Evolutionary conservation across 148 eudicot genomes (phyloP), one percentile per base, ranked within the genome.

Genomic region (Limonium bicolor): DNA sequence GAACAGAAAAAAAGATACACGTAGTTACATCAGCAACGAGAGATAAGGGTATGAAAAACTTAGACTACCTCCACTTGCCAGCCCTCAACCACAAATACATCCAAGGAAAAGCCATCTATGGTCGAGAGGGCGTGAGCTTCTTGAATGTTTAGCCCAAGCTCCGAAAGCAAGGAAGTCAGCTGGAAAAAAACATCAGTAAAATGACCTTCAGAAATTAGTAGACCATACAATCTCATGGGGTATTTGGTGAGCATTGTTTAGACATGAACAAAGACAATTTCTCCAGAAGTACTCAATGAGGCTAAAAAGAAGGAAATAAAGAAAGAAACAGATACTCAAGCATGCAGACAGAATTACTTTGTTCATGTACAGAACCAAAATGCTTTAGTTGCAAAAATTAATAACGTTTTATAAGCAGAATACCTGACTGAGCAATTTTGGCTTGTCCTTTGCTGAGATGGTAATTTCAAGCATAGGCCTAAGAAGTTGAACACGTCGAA

Each of bases 121-220:
- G 96, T 82, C 45, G 94, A 86, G 61, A 82, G 82, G 27, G 96
- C 96, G 67, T 86, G 96, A 62, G 88, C 96, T 70, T 86, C 96
- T 73, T 78, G 81, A 48, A 86, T 86, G 62, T 86, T 78, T 64
- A 86, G 58, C 39, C 77, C 86, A 51, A 82, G 59, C 41, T 86
- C 94, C 61, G 96, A 78, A 51, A 86, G 69, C 6, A 86, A 59
- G 44, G 74, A 78, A 50, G 96, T 86, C 55, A 86, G 70, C 96
- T 86, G 85, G 28, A 69, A 69, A 53, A 12, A 41, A 41, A 31
- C 39, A 60, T 62, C 18, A 56, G n/a, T n/a, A n/a, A n/a, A n/a
- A n/a, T n/a, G n/a, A n/a, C n/a, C n/a, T n/a, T n/a, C n/a, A n/a
- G n/a, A n/a, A n/a, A n/a, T n/a, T n/a, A n/a, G n/a, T n/a, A n/a